Evolutionary conservation across 2,329 filamentous ascomycete species (phyloP).

Genomic region (Grosmannia serpens): DNA sequence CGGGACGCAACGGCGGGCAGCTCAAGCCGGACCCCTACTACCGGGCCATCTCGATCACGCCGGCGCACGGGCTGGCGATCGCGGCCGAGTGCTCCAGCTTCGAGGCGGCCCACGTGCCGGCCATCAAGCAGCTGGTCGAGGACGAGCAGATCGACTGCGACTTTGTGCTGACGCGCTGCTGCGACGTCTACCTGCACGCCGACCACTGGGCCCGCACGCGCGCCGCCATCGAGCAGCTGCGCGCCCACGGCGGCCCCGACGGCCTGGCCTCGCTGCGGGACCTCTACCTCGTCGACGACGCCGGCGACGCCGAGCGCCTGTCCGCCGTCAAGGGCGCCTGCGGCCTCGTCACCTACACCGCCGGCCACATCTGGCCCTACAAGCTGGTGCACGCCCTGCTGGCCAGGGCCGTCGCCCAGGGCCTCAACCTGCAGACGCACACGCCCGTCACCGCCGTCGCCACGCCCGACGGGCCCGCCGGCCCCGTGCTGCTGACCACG

Average conservation of each 20-base stretch:
- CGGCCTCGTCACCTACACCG: slow-evolving; percentile 20
- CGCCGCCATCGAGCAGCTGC: slow-evolving; percentile 19
- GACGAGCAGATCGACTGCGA: slow-evolving; percentile 30
- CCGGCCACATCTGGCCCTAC: slow-evolving; percentile 20
- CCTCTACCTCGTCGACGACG: slow-evolving; percentile 14
- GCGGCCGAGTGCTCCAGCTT: slow-evolving; percentile 17
- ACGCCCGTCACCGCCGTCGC: slow-evolving; percentile 28
- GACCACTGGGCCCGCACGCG: slow-evolving; percentile 14
- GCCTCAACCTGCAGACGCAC: slow-evolving; percentile 39
- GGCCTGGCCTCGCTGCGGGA: slow-evolving; percentile 12
- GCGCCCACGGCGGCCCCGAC: neutral
- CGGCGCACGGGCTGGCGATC: slow-evolving; percentile 14
- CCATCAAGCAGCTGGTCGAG: slow-evolving; percentile 25
- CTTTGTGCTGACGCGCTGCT: slow-evolving; percentile 26
- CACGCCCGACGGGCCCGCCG: neutral
- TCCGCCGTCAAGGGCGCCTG: slow-evolving; percentile 25
- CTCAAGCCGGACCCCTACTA: slow-evolving; percentile 19
- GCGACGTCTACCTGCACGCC: slow-evolving; percentile 25
- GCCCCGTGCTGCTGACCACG: slow-evolving; percentile 22
- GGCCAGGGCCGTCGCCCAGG: slow-evolving; percentile 14
- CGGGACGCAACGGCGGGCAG: slow-evolving; percentile 24
- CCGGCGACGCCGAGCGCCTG: slow-evolving; percentile 19
- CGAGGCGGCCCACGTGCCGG: slow-evolving; percentile 17
- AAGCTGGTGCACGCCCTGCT: slow-evolving; percentile 17
- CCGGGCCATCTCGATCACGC: slow-evolving; percentile 11